These are phyloP conservation scores for Calonectria hongkongensis DNA, from an alignment of 2,329 filamentous ascomycete genomes.

Conservation along the genomic window DNA sequence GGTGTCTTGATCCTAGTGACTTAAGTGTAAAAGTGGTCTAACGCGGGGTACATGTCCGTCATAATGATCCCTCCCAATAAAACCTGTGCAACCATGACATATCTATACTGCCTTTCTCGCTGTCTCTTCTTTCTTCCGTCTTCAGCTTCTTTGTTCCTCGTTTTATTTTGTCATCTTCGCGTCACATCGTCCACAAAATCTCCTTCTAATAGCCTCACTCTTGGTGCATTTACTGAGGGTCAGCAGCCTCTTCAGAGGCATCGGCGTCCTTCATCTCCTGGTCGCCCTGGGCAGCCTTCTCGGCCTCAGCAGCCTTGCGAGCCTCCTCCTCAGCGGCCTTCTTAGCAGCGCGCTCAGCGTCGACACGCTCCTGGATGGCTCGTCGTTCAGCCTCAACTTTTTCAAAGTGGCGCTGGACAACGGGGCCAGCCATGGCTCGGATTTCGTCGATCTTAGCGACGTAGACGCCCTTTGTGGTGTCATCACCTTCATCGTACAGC, in stretches of 20 bases:
- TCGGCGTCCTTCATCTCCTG: conserved; percentile 80
- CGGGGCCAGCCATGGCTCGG: conserved; percentile 90
- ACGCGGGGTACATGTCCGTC: conserved; percentile 56
- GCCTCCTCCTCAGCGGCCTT: conserved; percentile 76
- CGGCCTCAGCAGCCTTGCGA: conserved; percentile 71
- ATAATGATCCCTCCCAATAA: conserved; percentile 55
- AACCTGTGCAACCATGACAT: conserved; percentile 52
- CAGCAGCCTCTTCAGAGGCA: conserved; percentile 70
- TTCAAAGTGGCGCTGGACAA: conserved; percentile 96
- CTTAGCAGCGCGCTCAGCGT: conserved; percentile 86
- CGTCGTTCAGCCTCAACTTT: conserved; percentile 92
- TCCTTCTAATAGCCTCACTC: conserved; percentile 4
- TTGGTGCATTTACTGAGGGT: conserved; percentile 58
- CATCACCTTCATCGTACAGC: conserved; percentile 98
- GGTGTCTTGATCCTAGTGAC: conserved; percentile 55
- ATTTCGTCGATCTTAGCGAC: conserved; percentile 97
- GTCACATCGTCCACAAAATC: conserved; percentile 45
- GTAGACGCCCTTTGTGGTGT: conserved; percentile 95
- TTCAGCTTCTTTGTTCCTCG: conserved; percentile 42
- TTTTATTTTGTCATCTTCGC: conserved; percentile 53
- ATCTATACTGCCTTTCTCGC: conserved; percentile 39
- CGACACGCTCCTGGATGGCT: conserved; percentile 83
- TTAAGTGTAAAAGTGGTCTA: conserved; percentile 56
- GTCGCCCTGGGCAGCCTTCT: conserved; percentile 70
- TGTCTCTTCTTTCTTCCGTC: conserved; percentile 40